Evolutionary conservation across 768 basidiomycete species (phyloP), one percentile per base, ranked within the genome.

Genomic region (Kwoniella dejecticola): DNA sequence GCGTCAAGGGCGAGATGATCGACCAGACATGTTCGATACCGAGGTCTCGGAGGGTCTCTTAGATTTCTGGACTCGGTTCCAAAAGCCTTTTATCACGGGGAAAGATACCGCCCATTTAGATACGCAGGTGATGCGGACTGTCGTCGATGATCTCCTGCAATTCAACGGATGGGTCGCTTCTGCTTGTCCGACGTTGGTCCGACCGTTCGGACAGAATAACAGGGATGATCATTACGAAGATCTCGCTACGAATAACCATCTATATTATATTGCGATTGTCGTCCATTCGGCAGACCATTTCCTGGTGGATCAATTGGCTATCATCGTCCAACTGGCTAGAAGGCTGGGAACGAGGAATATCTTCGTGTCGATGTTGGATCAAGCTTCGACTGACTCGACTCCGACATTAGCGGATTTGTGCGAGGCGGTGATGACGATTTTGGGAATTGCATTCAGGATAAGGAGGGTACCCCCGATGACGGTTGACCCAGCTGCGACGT

Each of bases 201-300:
- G 96, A n/a, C 96, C 96, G 2, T 99, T 99, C 71, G 91, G 90
- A 4, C 89, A 94, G 75, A 90, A 93, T 80, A 88, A 86, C 69
- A 84, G 86, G 63, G 87, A 94, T 56, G 86, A 89, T 67, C 84
- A 89, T 19, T 98, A 92, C 78, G 90, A 91, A 70, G 93, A 94
- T 79, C 87, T 99, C 63, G 86, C 88, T 24, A 83, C 83, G 31
- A 85, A 88, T 54, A 87, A 90, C 69, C 87, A 89, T 67, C 83
- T 97, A 17, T 99, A 97, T 82, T 99, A 88, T 78, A 85, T 99
- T 65, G 94, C 91, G 58, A 89, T 98, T 69, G 86, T 94, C 66
- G 89, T 99, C 45, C 95, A 99, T 79, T 95, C 92, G 3, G 96
- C 96, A 2, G 96, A 99, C 82, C 96, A 99, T 77, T 99, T 99